Evolutionary conservation across 352 stramenopile species (phyloP), one percentile per base, ranked within the genome.

Genomic region (Thalassiosira mediterranea): DNA sequence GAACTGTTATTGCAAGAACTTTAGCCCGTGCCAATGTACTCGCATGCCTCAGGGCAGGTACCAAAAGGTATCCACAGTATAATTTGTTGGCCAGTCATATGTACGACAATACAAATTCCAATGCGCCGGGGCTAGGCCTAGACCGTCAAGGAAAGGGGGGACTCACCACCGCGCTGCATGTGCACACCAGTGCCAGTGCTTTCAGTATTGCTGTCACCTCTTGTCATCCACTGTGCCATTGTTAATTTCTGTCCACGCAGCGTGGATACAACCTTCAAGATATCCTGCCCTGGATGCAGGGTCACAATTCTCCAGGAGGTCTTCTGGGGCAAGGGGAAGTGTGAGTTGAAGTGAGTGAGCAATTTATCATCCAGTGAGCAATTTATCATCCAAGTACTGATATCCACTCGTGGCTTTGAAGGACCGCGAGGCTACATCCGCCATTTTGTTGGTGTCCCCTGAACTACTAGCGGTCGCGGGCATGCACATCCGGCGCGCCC

Each of bases 161-260:
- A 60, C 48, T 3, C 25, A 4, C 38, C 34, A 52, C 54, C 5
- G 19, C 4, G 10, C 4, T n/a, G n/a, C n/a, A n/a, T n/a, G n/a
- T 4, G 17, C 4, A 21, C 46, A 64, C 2, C 5, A 5, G 4
- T 11, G 10, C 59, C 59, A 68, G 1, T 58, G 15, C 26, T 44
- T 28, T 28, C 59, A 68, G 42, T 46, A 56, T 42, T 13, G 7
- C 7, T 13, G 13, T 13, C 34, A 42, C 34, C 13, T 7, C 13
- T 42, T 13, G 7, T 65, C 56, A 34, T 65, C 56, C 56, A 65
- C 56, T 51, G 56, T 67, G 37, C 57, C 57, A 56, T 67, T 54
- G 57, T 54, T 67, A 42, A 56, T 56, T 1, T 1, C 21, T 56
- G 3, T 26, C 57, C 57, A 67, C 37, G 42, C 37, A 67, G 40